phyloP scores from a whole-genome alignment of 768 basidiomycete genomes.

The Trichaptum fuscoviolaceum region DNA sequence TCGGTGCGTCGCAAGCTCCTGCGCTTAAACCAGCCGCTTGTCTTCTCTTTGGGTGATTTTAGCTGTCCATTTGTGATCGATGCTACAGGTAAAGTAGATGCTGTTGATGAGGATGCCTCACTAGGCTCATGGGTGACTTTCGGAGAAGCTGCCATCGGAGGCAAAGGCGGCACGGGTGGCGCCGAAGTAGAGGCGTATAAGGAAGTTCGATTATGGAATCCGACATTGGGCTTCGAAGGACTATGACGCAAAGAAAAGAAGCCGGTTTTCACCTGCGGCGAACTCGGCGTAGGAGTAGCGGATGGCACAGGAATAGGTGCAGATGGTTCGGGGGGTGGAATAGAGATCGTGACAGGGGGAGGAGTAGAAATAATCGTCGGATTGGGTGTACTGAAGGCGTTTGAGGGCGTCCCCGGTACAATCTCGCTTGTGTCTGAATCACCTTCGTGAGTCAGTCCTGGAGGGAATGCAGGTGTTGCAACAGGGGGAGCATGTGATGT shows the following conservation, averaged over 20 bases:
- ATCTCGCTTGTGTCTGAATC: conserved; percentile 11
- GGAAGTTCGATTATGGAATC: background rate
- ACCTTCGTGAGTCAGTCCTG: conserved; percentile 30
- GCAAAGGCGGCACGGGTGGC: conserved; percentile 5
- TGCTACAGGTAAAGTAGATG: conserved; percentile 2
- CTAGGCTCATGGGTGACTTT: background rate
- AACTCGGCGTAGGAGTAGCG: conserved; percentile 6
- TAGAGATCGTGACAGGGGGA: conserved; percentile 14
- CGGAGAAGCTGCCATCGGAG: background rate
- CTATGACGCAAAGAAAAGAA: background rate
- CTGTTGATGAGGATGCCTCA: background rate
- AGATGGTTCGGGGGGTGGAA: conserved; percentile 17
- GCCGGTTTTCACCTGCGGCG: background rate
- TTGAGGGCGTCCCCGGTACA: background rate
- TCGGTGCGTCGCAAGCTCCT: background rate
- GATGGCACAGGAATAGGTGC: conserved; percentile 14
- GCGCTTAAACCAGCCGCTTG: conserved; percentile 6
- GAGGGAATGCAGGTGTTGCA: conserved; percentile 26
- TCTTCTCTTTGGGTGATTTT: conserved; percentile 7
- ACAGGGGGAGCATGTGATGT: conserved; percentile 11
- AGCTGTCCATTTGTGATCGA: background rate
- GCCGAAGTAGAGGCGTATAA: conserved; percentile 3
- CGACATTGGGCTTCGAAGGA: background rate
- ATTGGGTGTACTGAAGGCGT: conserved; percentile 9
- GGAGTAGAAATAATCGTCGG: conserved; percentile 19